These are phyloP conservation scores for Ceratocystis papillata DNA, from an alignment of 2,329 filamentous ascomycete species.

Conservation along the genomic window DNA sequence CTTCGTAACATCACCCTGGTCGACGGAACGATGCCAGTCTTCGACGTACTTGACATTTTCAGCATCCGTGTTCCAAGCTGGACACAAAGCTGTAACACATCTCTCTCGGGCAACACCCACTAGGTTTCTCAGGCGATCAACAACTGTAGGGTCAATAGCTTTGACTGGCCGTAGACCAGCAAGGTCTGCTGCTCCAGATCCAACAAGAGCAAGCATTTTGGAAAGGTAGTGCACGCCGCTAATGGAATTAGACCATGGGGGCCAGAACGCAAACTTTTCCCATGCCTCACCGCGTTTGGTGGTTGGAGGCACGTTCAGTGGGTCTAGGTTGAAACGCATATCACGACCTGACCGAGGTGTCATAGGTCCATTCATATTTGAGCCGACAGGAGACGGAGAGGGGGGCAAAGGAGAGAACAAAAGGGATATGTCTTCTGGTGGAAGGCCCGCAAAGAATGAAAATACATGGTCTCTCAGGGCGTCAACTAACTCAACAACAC, in stretches of 20 bases:
- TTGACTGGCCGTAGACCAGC: conserved; percentile 60
- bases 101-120: conserved; percentile 73
- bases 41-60: conserved; percentile 87
- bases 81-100: conserved; percentile 73
- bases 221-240: conserved; percentile 86
- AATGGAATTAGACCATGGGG: conserved; percentile 80
- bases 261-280: conserved; percentile 96
- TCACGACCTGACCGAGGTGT: conserved; percentile 52
- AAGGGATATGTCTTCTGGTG: conserved; percentile 79
- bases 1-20: conserved; percentile 75
- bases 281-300: conserved; percentile 72
- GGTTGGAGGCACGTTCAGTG: conserved; percentile 63
- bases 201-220: conserved; percentile 69
- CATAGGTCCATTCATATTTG: conserved; percentile 37
- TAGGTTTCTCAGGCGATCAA: conserved; percentile 64
- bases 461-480: conserved; percentile 69
- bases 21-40: conserved; percentile 77
- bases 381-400: conserved; percentile 50
- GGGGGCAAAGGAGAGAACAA: conserved; percentile 70
- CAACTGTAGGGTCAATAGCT: conserved; percentile 42
- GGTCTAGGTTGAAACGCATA: conserved; percentile 69
- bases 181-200: conserved; percentile 79
- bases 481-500: conserved; percentile 69
- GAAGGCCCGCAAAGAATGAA: conserved; percentile 75
- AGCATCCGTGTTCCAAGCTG: conserved; percentile 86